phyloP scores from a whole-genome alignment of 2,329 filamentous ascomycete species.

The Exophiala alcalophila region DNA sequence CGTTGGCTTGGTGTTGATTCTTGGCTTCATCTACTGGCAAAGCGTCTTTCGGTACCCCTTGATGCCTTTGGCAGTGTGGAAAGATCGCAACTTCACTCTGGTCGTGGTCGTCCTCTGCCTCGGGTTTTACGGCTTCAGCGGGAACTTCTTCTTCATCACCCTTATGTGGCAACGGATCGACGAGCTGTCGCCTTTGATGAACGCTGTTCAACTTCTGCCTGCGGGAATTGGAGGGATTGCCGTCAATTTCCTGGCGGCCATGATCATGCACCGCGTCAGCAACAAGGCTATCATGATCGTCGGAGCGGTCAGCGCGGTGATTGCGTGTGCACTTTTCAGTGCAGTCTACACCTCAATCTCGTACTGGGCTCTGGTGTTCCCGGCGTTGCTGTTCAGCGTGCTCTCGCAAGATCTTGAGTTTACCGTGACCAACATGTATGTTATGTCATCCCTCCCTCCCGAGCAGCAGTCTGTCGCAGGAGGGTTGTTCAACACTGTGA shows the following conservation, averaged over 20 bases:
- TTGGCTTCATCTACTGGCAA: constrained; percentile 63
- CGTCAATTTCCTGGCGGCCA: constrained; percentile 62
- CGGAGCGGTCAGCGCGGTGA: constrained; percentile 45
- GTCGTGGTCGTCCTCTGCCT: constrained; percentile 57
- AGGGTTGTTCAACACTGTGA: constrained; percentile 66
- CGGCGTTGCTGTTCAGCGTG: constrained; percentile 58
- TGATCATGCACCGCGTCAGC: constrained; percentile 61
- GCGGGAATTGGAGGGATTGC: constrained; percentile 62
- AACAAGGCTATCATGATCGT: constrained; percentile 62
- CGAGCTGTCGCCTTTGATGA: constrained; percentile 53
- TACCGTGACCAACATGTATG: constrained; percentile 71
- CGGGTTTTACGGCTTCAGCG: constrained; percentile 62
- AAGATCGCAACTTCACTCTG: constrained; percentile 63
- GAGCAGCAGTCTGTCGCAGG: constrained; percentile 65
- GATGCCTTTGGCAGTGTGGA: constrained; percentile 52
- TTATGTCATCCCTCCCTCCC: constrained; percentile 61
- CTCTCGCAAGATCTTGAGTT: constrained; percentile 68
- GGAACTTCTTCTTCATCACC: constrained; percentile 61
- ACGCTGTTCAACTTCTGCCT: constrained; percentile 63
- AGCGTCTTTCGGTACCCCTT: constrained; percentile 49
- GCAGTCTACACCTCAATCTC: constrained; percentile 54
- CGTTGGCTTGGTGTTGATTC: constrained; percentile 56
- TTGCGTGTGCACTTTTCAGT: constrained; percentile 53
- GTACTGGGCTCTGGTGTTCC: constrained; percentile 67
- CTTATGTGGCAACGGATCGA: constrained; percentile 63